Conservation (phyloP, 768 basidiomycete genomes). For the Trametes maxima region DNA sequence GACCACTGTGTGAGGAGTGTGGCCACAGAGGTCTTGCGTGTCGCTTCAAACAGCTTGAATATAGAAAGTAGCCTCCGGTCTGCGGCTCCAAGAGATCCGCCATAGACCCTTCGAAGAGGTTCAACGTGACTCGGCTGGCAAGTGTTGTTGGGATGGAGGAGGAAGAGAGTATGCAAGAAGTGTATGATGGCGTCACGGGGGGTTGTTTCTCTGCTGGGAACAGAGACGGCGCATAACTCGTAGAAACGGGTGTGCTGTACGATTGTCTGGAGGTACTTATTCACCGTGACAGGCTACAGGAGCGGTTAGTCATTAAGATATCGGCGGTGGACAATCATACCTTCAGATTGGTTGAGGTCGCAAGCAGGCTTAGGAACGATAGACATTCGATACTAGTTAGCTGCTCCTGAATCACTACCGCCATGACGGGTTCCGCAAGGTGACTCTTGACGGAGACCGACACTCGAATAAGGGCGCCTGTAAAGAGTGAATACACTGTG, state of each 20-base stretch:
- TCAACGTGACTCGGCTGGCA: constrained; percentile 85
- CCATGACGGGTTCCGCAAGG: constrained; percentile 71
- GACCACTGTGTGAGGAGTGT: constrained; percentile 72
- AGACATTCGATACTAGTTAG: constrained; percentile 42
- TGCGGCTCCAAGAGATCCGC: constrained; percentile 64
- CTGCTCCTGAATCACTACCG: constrained; percentile 61
- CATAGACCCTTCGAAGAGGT: constrained; percentile 73
- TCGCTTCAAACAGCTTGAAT: constrained; percentile 75
- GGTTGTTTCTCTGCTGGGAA: constrained; percentile 8
- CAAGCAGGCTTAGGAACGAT: constrained; percentile 33
- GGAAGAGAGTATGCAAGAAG: constrained; percentile 70
- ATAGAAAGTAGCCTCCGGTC: constrained; percentile 74
- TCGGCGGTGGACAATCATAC: constrained; percentile 42
- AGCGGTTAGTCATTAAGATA: neutral
- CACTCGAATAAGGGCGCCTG: constrained; percentile 1
- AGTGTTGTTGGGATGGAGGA: constrained; percentile 76
- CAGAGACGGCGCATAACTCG: constrained; percentile 40
- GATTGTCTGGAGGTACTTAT: constrained; percentile 74
- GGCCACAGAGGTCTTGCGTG: constrained; percentile 65
- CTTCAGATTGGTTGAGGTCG: constrained; percentile 50
- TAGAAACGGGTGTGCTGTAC: constrained; percentile 70
- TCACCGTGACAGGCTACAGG: constrained; percentile 65
- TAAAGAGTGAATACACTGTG: neutral
- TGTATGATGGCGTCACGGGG: constrained; percentile 51
- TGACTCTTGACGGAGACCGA: constrained; percentile 48